Percentiles rank a stretch among this genome's conserved stretches.
Evolutionary conservation across 306 rosid species (phyloP).

Genomic region (Trifolium dubium): DNA sequence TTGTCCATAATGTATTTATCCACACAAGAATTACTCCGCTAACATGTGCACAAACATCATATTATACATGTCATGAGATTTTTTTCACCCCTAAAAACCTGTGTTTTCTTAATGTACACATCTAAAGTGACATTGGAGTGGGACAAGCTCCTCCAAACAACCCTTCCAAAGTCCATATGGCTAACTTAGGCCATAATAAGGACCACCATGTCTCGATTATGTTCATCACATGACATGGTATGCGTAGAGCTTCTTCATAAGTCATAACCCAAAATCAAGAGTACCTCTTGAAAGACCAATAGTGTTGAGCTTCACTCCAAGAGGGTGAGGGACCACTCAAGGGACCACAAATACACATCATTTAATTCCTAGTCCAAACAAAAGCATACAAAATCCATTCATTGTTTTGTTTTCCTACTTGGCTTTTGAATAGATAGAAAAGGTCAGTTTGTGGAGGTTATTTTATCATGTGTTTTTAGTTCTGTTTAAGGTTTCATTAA

Average conservation of each 20-base stretch:
- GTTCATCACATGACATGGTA: not conserved
- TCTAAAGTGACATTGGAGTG: not conserved
- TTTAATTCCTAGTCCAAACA: slow-evolving; percentile 10
- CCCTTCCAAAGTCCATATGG: not conserved
- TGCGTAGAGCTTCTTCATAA: not conserved
- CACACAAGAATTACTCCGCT: too few species aligned
- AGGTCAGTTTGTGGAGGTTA: not conserved
- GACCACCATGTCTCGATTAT: not conserved
- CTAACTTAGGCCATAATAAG: not conserved
- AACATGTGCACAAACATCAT: too few species aligned
- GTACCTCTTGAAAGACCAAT: not conserved
- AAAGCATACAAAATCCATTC: not conserved
- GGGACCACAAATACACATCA: slow-evolving; percentile 18
- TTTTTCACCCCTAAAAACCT: too few species aligned
- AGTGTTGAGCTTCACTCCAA: not conserved
- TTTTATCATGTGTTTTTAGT: not conserved
- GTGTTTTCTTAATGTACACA: not conserved
- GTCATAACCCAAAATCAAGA: not conserved
- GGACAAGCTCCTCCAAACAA: not conserved
- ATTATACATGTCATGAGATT: too few species aligned
- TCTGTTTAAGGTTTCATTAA: slow-evolving; percentile 8
- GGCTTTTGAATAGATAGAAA: slow-evolving; percentile 1
- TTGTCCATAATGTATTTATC: too few species aligned
- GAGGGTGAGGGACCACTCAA: not conserved
- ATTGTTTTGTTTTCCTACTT: not conserved